Conservation (phyloP, 257 asterid genomes). For the Nicotiana otophora region DNA sequence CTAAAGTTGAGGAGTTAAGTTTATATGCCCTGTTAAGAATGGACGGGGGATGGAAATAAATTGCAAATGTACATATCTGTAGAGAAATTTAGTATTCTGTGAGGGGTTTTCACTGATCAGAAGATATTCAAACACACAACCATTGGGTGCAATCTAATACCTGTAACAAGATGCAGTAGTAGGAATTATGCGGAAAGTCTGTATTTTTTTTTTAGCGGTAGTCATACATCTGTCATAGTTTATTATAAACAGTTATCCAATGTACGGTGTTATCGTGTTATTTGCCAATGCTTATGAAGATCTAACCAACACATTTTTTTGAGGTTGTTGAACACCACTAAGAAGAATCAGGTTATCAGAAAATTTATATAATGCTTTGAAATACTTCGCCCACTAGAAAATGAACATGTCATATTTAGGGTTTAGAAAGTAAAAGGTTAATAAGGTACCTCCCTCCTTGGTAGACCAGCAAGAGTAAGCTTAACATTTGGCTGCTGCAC, state of each 20-base stretch:
- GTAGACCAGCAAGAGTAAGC: constrained; percentile 88
- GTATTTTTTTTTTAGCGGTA: not conserved
- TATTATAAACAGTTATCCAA: not conserved
- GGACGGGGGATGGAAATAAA: not conserved
- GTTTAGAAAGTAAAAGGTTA: constrained; percentile 5
- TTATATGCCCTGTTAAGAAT: not conserved
- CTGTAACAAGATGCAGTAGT: not conserved
- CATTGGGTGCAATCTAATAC: not conserved
- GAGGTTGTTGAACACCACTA: not conserved
- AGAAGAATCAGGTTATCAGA: not conserved
- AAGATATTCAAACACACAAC: not conserved
- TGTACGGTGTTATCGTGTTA: not conserved
- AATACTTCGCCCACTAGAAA: not conserved
- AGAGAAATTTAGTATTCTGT: not conserved
- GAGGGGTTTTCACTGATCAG: not conserved
- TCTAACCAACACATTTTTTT: not conserved
- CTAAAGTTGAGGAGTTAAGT: not conserved
- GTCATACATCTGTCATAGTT: not conserved
- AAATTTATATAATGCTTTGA: not conserved
- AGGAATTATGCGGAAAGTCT: not conserved
- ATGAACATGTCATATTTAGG: not conserved
- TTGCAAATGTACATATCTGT: not conserved
- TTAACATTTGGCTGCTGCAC: constrained; percentile 51
- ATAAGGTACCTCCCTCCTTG: constrained; percentile 81
- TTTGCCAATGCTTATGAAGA: not conserved